Evolutionary conservation across 345 rosid species (phyloP), one percentile per base, ranked within the genome.

Genomic region (Euphorbia lathyris): DNA sequence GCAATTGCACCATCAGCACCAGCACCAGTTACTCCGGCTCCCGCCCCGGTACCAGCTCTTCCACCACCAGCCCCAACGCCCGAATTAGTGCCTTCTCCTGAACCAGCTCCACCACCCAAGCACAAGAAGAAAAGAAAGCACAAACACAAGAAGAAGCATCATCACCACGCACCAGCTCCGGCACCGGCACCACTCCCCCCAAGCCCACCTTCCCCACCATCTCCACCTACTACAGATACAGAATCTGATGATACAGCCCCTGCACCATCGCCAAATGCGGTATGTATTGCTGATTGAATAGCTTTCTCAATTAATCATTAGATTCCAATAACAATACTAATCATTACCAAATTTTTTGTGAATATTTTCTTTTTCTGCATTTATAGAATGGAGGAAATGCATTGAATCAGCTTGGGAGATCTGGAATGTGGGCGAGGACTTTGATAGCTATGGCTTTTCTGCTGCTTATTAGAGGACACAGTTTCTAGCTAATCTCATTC

Each of bases 131-230:
- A 36, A 63, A 68, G 69, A 58, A 34, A 50, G n/a, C 74, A 75
- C 61, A 47, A 45, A 9, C 78, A 75, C 52, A 75, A 65, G 65
- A 74, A 68, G 64, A 58, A 43, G 53, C 78, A 75, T 63, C 78
- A 75, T 63, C 78, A 75, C 48, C n/a, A n/a, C n/a, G n/a, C n/a
- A n/a, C n/a, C n/a, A n/a, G 57, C 78, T 36, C 61, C 70, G 64
- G 78, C 74, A 34, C 74, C 60, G n/a, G 70, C 78, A 64, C 78
- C 78, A 32, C 57, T 51, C 47, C 70, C 78, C 26, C 78, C 74
- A 9, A 89, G 98, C 77, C 98, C 98, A 23, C 97, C 98, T n/a
- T 78, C 95, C 63, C 97, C 98, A 58, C 92, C 97, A 27, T 73
- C 90, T 7, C 62, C 82, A 19, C 45, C 65, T n/a, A 8, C 65